Percentiles rank a stretch among this genome's conserved stretches.
Conservation (phyloP, 441 rosid species). For the Kokia cookei region DNA sequence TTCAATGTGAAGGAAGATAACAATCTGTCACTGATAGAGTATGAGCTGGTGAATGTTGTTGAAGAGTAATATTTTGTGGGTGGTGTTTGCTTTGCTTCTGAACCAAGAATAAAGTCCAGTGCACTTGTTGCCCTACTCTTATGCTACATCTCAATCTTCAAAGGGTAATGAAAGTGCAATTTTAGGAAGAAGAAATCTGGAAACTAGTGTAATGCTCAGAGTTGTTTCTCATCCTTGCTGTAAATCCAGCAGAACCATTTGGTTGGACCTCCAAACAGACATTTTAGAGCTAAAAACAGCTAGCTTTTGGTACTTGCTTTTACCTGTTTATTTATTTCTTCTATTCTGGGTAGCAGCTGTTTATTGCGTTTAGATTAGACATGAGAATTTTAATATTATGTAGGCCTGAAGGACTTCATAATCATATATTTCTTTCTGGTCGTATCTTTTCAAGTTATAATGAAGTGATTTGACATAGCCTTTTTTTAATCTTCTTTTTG, state of each 20-base stretch:
- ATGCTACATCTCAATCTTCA: constrained; percentile 14
- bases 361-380: constrained; percentile 19
- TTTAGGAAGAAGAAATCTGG: constrained; percentile 32
- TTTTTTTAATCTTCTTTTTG: neutral
- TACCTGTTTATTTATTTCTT: constrained; percentile 23
- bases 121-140: constrained; percentile 30
- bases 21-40: constrained; percentile 73
- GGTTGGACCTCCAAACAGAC: neutral
- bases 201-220: constrained; percentile 20
- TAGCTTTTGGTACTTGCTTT: constrained; percentile 28
- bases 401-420: constrained; percentile 10
- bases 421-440: neutral
- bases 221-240: constrained; percentile 22
- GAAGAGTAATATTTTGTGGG: constrained; percentile 32
- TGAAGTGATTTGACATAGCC: neutral
- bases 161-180: constrained; percentile 20
- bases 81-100: constrained; percentile 9
- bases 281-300: constrained; percentile 33
- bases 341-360: constrained; percentile 13
- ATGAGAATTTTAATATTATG: constrained; percentile 4
- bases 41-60: constrained; percentile 64
- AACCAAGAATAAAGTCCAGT: constrained; percentile 32
- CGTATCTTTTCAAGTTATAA: neutral
- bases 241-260: constrained; percentile 26
- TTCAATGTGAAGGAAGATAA: constrained; percentile 75